Conservation (phyloP, 768 basidiomycete genomes). For the Clitopilus passeckerianus region DNA sequence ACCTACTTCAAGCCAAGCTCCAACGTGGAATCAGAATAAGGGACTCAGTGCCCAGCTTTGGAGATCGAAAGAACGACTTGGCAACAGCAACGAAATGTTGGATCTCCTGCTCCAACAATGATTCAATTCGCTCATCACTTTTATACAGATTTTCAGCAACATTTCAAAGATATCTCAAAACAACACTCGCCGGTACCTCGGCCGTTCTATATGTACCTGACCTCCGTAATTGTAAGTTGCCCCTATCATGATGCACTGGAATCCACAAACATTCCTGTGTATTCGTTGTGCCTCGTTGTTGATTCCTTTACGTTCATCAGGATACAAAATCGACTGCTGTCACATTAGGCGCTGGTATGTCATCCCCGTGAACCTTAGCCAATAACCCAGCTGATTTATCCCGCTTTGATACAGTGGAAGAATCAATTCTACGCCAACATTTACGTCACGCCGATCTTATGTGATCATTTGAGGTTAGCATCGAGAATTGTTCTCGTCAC, state of each 20-base stretch:
- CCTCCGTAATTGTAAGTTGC: conserved; percentile 68
- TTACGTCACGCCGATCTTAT: conserved; percentile 67
- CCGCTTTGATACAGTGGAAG: conserved; percentile 43
- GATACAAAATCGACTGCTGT: conserved; percentile 72
- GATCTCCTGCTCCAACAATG: conserved; percentile 16
- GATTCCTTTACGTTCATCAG: conserved; percentile 28
- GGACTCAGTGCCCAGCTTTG: conserved; percentile 70
- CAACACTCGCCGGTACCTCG: conserved; percentile 59
- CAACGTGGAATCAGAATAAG: conserved; percentile 60
- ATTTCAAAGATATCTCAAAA: conserved; percentile 72
- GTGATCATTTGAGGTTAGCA: conserved; percentile 26
- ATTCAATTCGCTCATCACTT: conserved; percentile 2
- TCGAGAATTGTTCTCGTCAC: not conserved
- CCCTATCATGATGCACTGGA: not conserved
- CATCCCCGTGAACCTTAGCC: conserved; percentile 1
- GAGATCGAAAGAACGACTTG: conserved; percentile 67
- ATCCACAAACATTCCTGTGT: not conserved
- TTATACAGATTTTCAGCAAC: conserved; percentile 65
- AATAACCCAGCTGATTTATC: conserved; percentile 1
- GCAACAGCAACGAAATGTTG: conserved; percentile 66
- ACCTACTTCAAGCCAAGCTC: conserved; percentile 69
- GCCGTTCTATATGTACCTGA: conserved; percentile 68
- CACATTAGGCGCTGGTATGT: conserved; percentile 59
- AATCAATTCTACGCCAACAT: conserved; percentile 69
- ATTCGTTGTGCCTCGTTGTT: conserved; percentile 1